These are phyloP conservation scores for Erysimum cheiri DNA, from an alignment of 441 rosid genomes.

Conservation along the genomic window DNA sequence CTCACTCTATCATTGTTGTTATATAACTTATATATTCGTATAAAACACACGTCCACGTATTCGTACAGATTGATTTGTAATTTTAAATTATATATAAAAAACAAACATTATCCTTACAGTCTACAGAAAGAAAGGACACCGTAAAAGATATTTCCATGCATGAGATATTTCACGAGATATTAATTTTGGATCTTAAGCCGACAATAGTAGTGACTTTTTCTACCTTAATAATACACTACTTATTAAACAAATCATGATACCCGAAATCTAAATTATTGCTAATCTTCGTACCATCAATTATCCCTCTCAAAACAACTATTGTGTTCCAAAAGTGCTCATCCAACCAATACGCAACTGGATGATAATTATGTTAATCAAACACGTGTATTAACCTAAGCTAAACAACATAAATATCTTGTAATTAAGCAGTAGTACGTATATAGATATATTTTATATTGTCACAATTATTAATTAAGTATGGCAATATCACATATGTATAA, in stretches of 20 bases:
- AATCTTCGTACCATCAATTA: slow-evolving; percentile 23
- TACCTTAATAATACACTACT: slow-evolving; percentile 14
- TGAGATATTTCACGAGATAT: slow-evolving; percentile 23
- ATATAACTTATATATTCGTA: slow-evolving; percentile 7
- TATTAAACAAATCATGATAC: slow-evolving; percentile 21
- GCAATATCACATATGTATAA: slow-evolving; percentile 1
- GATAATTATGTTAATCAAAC: slow-evolving; percentile 24
- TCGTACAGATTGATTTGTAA: neutral
- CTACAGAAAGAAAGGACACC: slow-evolving; percentile 29
- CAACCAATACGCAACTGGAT: slow-evolving; percentile 20
- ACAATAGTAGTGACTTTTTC: slow-evolving; percentile 1
- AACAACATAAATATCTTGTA: neutral
- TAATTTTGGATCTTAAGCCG: slow-evolving; percentile 35
- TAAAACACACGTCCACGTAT: slow-evolving; percentile 2
- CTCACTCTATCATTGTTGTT: slow-evolving; percentile 30
- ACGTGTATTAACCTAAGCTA: slow-evolving; percentile 23
- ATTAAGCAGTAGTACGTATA: slow-evolving; percentile 20
- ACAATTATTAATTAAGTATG: slow-evolving; percentile 11
- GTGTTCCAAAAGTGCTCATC: slow-evolving; percentile 29
- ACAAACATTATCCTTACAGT: slow-evolving; percentile 40
- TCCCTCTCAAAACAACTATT: slow-evolving; percentile 3
- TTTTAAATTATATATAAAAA: neutral
- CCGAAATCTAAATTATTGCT: slow-evolving; percentile 23
- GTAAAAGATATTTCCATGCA: slow-evolving; percentile 41
- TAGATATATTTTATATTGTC: slow-evolving; percentile 18